phyloP scores from a whole-genome alignment of 2,329 filamentous ascomycete genomes.

The Esteya vermicola region DNA sequence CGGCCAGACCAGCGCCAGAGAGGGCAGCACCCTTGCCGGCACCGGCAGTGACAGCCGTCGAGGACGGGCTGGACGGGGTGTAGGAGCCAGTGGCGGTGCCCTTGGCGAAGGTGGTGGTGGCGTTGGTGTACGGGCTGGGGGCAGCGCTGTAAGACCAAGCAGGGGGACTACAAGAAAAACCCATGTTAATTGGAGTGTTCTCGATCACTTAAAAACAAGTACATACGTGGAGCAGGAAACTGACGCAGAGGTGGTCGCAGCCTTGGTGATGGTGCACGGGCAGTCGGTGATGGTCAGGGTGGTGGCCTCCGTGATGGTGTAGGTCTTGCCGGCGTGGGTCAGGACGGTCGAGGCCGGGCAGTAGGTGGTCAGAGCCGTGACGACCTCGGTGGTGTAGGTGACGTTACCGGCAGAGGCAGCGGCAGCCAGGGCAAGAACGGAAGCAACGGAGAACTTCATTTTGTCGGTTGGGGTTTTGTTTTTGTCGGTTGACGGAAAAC shows the following conservation, averaged over 20 bases:
- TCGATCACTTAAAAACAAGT: too few species aligned
- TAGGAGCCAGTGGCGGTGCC: slow-evolving; percentile 14
- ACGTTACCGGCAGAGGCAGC: slow-evolving; percentile 29
- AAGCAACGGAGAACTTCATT: slow-evolving; percentile 48
- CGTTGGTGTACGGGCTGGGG: slow-evolving; percentile 21
- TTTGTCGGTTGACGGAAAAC: slow-evolving; percentile 21
- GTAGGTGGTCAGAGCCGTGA: slow-evolving; percentile 55
- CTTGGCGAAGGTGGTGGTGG: slow-evolving; percentile 17
- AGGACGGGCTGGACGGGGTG: slow-evolving; percentile 26
- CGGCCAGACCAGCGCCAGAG: slow-evolving; percentile 45
- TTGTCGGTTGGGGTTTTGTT: slow-evolving; percentile 33
- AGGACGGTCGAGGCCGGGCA: slow-evolving; percentile 54
- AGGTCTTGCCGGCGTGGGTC: slow-evolving; percentile 50
- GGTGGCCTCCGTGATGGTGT: slow-evolving; percentile 54
- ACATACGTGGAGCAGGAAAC: slow-evolving; percentile 30
- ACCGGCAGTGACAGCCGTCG: slow-evolving; percentile 35
- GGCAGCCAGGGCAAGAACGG: slow-evolving; percentile 36
- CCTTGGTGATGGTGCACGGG: slow-evolving; percentile 50
- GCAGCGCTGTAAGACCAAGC: background rate
- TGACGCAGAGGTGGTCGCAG: slow-evolving; percentile 35
- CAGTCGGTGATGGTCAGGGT: slow-evolving; percentile 52
- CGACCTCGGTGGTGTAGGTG: slow-evolving; percentile 49
- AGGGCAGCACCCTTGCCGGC: slow-evolving; percentile 41
- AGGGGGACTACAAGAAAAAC: background rate
- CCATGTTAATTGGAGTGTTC: too few species aligned